phyloP scores from a whole-genome alignment of 208 protist genomes.

The Leishmania tarentolae region DNA sequence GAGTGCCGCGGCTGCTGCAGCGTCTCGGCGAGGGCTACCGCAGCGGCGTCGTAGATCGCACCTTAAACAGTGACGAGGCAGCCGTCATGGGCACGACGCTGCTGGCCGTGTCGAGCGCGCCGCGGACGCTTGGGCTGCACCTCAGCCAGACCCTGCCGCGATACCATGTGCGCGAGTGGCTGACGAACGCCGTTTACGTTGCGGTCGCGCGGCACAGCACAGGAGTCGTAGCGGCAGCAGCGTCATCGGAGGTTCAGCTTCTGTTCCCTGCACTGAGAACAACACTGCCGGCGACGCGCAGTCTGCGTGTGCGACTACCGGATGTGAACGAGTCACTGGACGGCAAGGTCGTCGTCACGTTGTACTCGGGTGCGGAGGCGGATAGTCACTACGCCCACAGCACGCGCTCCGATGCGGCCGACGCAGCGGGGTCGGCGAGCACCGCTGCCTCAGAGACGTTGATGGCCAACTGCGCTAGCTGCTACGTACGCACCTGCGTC shows the following conservation, averaged over 20 bases:
- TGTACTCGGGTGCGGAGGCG: constrained; percentile 16
- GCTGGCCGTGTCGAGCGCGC: constrained; percentile 39
- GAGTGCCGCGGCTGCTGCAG: constrained; percentile 76
- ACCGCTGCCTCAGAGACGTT: background rate
- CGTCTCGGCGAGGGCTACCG: constrained; percentile 51
- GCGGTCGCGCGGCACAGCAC: background rate
- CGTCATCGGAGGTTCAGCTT: background rate
- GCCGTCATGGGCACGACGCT: constrained; percentile 67
- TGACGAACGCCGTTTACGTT: constrained; percentile 57
- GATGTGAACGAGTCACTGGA: background rate
- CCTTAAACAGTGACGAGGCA: constrained; percentile 89
- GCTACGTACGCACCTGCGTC: constrained; percentile 21
- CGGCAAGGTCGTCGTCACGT: constrained; percentile 12
- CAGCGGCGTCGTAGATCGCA: constrained; percentile 56
- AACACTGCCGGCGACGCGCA: constrained; percentile 16
- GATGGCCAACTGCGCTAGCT: constrained; percentile 8
- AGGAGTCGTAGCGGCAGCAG: background rate
- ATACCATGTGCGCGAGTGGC: constrained; percentile 44
- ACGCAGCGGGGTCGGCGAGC: no score
- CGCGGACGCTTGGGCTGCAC: constrained; percentile 11
- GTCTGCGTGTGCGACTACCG: constrained; percentile 8
- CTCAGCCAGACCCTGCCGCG: constrained; percentile 7
- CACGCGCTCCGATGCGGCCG: background rate
- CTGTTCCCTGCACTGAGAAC: constrained; percentile 17
- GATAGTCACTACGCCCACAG: constrained; percentile 13